A percentile compares a stretch with the other conserved stretches of the same genome.
phyloP scores from a whole-genome alignment of 495 filamentous ascomycete species.

The Aspergillus egyptiacus region DNA sequence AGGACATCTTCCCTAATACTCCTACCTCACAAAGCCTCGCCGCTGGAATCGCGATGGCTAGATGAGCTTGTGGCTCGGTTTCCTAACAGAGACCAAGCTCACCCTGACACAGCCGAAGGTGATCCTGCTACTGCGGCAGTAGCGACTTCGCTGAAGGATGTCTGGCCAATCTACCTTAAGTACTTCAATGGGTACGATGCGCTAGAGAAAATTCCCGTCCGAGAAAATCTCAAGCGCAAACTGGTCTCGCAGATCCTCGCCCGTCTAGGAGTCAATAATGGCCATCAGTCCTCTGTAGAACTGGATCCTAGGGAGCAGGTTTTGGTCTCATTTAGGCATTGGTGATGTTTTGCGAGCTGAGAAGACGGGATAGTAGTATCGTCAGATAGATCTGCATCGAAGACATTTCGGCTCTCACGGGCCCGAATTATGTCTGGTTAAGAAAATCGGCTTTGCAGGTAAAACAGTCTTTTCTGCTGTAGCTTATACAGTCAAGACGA shows the following conservation, averaged over 20 bases:
- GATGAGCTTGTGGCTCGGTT: conserved; percentile 62
- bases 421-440: no score
- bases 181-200: conserved; percentile 87
- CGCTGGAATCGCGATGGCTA: conserved; percentile 65
- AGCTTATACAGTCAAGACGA: background rate
- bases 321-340: conserved; percentile 40
- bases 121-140: conserved; percentile 43
- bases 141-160: conserved; percentile 46
- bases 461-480: no score
- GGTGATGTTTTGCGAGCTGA: conserved; percentile 29
- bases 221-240: conserved; percentile 81
- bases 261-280: conserved; percentile 32
- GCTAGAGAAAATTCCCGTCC: conserved; percentile 76
- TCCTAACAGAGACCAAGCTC: conserved; percentile 16
- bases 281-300: conserved; percentile 28
- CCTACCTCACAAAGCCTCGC: conserved; percentile 49
- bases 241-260: conserved; percentile 62
- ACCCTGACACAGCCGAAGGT: conserved; percentile 20
- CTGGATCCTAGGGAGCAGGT: conserved; percentile 36
- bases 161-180: conserved; percentile 55
- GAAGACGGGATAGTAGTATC: no score
- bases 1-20: conserved; percentile 43
- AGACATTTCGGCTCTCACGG: no score
- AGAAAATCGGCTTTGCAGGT: no score
- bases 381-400: no score